Evolutionary conservation across 2,329 filamentous ascomycete genomes (phyloP).

Genomic region (Pestalotiopsis sp.): DNA sequence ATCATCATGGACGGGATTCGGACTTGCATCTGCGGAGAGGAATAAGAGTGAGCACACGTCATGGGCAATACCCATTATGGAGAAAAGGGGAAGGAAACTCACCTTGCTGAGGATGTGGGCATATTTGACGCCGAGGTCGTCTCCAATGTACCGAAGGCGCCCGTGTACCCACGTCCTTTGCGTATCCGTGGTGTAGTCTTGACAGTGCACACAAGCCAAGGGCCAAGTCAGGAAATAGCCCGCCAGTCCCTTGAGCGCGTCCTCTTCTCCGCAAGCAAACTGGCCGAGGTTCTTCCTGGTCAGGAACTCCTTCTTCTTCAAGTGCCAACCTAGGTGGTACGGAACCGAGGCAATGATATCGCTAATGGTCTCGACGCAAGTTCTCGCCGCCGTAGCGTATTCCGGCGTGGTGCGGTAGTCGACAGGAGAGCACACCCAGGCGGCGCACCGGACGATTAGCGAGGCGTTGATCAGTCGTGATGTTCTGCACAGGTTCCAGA

Average conservation of each 20-base stretch:
- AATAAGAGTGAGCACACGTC: background rate
- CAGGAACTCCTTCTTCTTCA: slow-evolving; percentile 45
- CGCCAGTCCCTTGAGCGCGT: slow-evolving; percentile 54
- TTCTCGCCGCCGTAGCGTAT: slow-evolving; percentile 57
- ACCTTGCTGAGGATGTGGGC: slow-evolving; percentile 58
- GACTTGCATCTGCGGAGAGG: slow-evolving; percentile 49
- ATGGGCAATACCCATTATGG: background rate
- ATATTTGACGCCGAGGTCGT: slow-evolving; percentile 60
- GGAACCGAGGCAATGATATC: slow-evolving; percentile 66
- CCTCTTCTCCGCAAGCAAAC: slow-evolving; percentile 54
- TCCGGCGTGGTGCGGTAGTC: slow-evolving; percentile 66
- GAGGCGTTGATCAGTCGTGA: slow-evolving; percentile 58
- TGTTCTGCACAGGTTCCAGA: slow-evolving; percentile 59
- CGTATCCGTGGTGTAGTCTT: slow-evolving; percentile 62
- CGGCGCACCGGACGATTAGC: slow-evolving; percentile 60
- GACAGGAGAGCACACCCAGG: slow-evolving; percentile 62
- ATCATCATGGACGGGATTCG: slow-evolving; percentile 67
- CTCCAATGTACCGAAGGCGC: slow-evolving; percentile 55
- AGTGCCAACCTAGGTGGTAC: slow-evolving; percentile 63
- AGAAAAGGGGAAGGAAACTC: slow-evolving; percentile 7
- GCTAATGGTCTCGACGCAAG: slow-evolving; percentile 55
- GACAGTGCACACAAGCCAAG: slow-evolving; percentile 53
- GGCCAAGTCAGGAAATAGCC: slow-evolving; percentile 65
- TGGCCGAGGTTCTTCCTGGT: slow-evolving; percentile 42
- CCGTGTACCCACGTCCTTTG: slow-evolving; percentile 60